A percentile compares a stretch with the other conserved stretches of the same genome.
Evolutionary conservation across 2,329 filamentous ascomycete species (phyloP).

Genomic region (Penicillium sp.): DNA sequence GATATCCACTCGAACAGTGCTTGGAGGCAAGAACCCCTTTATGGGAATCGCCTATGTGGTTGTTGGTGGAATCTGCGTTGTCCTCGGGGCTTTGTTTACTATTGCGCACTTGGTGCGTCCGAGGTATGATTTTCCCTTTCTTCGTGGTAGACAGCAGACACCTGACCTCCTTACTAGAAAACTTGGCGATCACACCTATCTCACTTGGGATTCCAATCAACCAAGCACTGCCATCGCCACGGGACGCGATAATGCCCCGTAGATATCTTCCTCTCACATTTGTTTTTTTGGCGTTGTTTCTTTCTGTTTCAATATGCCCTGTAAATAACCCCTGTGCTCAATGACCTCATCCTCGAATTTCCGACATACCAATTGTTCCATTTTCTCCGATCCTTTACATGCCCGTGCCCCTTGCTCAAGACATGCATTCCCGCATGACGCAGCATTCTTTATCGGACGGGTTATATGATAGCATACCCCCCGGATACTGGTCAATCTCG

Average conservation of each 20-base stretch:
- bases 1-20: constrained; percentile 79
- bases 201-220: constrained; percentile 81
- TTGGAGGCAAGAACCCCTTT: constrained; percentile 92
- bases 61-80: constrained; percentile 82
- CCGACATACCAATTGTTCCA: constrained; percentile 8
- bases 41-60: constrained; percentile 93
- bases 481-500: background rate
- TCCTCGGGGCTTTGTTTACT: constrained; percentile 81
- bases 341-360: constrained; percentile 12
- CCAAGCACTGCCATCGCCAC: constrained; percentile 48
- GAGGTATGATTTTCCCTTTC: constrained; percentile 49
- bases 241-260: constrained; percentile 43
- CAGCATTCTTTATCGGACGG: constrained; percentile 13
- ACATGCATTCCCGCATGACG: constrained; percentile 18
- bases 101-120: constrained; percentile 84
- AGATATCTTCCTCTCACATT: background rate
- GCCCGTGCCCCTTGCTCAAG: constrained; percentile 11
- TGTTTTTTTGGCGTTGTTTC: background rate
- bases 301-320: constrained; percentile 6
- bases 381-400: constrained; percentile 1
- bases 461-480: background rate
- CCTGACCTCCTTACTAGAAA: constrained; percentile 52
- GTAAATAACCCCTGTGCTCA: constrained; percentile 14
- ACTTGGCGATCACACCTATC: constrained; percentile 93
- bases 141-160: background rate